Conservation (phyloP, 306 rosid genomes). For the Fragaria iinumae region DNA sequence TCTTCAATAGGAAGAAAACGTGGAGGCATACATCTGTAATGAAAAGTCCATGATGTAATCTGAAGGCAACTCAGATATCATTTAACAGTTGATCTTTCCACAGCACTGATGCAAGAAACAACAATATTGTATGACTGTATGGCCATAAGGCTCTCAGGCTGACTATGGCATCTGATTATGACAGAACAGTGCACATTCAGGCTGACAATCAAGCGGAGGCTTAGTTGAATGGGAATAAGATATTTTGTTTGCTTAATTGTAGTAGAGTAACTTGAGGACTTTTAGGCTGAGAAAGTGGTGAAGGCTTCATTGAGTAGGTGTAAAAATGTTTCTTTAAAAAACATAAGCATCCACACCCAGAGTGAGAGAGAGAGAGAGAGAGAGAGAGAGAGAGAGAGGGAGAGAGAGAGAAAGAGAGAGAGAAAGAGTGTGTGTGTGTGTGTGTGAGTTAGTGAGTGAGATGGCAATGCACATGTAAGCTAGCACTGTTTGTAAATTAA, state of each 20-base stretch:
- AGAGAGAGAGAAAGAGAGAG: neutral
- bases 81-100: neutral
- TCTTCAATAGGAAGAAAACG: no score
- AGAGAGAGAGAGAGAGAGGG: neutral
- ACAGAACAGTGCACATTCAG: neutral
- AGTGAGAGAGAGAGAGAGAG: neutral
- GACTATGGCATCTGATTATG: neutral
- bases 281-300: neutral
- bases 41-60: neutral
- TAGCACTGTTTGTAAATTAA: neutral
- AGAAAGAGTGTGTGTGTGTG: neutral
- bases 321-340: no score
- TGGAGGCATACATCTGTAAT: neutral
- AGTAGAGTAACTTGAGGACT: neutral
- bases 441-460: neutral
- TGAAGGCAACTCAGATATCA: neutral
- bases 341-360: neutral
- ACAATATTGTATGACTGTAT: neutral
- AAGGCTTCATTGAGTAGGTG: neutral
- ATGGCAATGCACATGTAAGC: neutral
- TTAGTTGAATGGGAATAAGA: neutral
- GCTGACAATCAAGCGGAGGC: neutral
- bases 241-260: neutral
- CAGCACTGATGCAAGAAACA: neutral
- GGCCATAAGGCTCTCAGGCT: neutral